A percentile compares a stretch with the other conserved stretches of the same genome.
These are phyloP conservation scores for Alternaria triticimaculans DNA, from an alignment of 2,329 filamentous ascomycete genomes.

Conservation along the genomic window DNA sequence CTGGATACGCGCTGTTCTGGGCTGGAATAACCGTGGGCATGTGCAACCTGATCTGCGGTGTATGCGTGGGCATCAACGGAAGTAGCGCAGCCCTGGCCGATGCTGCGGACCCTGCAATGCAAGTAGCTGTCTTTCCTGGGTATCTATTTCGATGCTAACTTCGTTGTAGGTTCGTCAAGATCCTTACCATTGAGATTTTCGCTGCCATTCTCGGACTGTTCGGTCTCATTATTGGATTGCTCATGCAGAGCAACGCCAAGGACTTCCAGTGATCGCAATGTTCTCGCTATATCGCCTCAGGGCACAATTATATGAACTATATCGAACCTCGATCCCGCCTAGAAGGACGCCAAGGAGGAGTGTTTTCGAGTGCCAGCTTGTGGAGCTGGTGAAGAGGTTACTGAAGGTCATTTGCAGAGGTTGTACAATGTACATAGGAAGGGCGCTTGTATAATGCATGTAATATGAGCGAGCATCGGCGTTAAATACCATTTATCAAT, in stretches of 20 bases:
- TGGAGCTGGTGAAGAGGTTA: conserved; percentile 9
- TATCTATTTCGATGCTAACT: conserved; percentile 11
- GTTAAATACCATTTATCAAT: conserved; percentile 31
- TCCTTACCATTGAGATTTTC: conserved; percentile 99
- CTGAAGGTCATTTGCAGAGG: conserved; percentile 10
- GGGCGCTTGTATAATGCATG: conserved; percentile 48
- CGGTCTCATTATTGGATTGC: conserved; percentile 90
- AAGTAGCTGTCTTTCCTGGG: conserved; percentile 50
- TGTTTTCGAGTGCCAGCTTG: conserved; percentile 19
- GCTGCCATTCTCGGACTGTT: conserved; percentile 96
- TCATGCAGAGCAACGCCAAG: conserved; percentile 82
- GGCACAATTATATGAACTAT: neutral
- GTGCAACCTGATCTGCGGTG: conserved; percentile 95
- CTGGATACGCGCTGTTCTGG: conserved; percentile 96
- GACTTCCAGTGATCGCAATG: conserved; percentile 64
- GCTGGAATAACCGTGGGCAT: conserved; percentile 89
- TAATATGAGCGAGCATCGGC: conserved; percentile 43
- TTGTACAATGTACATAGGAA: conserved; percentile 43
- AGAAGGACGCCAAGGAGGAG: conserved; percentile 2
- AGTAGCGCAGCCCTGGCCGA: conserved; percentile 95
- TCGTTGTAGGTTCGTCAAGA: conserved; percentile 84
- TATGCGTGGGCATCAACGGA: conserved; percentile 97
- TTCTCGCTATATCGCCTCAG: neutral
- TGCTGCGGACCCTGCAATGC: conserved; percentile 90
- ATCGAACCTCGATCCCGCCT: neutral